These are phyloP conservation scores for Platismatia glauca DNA, from an alignment of 495 filamentous ascomycete genomes.

Conservation along the genomic window DNA sequence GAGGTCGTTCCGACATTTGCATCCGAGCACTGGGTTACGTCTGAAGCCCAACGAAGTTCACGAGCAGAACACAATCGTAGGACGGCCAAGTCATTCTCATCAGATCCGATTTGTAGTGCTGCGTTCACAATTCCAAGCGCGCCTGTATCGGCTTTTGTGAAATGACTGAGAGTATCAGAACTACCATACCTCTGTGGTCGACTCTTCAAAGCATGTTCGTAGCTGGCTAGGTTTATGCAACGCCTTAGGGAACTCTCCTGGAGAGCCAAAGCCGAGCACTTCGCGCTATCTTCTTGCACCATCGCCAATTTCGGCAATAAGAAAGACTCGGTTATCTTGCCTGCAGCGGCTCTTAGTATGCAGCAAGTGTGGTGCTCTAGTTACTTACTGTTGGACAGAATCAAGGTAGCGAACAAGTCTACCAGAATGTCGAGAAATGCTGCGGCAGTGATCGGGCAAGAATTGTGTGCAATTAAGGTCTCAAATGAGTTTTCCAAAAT, in stretches of 20 bases:
- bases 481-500: constrained; percentile 28
- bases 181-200: not conserved
- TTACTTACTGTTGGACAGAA: constrained; percentile 2
- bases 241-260: not conserved
- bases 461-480: constrained; percentile 26
- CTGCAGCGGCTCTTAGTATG: not conserved
- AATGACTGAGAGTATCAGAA: not conserved
- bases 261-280: not conserved
- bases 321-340: not conserved
- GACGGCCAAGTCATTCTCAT: constrained; percentile 8
- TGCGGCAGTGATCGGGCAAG: constrained; percentile 36
- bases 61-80: constrained; percentile 1
- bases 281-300: not conserved
- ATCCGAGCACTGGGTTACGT: not conserved
- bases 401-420: constrained; percentile 25
- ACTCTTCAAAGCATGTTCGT: not conserved
- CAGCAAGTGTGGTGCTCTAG: not conserved
- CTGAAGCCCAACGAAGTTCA: not conserved
- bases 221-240: constrained; percentile 1
- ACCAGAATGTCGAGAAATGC: constrained; percentile 37
- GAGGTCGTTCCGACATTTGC: not conserved
- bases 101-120: constrained; percentile 3
- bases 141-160: not conserved
- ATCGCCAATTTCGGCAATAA: not conserved
- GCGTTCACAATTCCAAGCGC: no score